Evolutionary conservation across 73 alveolate species (phyloP), one percentile per base, ranked within the genome.

Genomic region (Vitrella brassicaformis): DNA sequence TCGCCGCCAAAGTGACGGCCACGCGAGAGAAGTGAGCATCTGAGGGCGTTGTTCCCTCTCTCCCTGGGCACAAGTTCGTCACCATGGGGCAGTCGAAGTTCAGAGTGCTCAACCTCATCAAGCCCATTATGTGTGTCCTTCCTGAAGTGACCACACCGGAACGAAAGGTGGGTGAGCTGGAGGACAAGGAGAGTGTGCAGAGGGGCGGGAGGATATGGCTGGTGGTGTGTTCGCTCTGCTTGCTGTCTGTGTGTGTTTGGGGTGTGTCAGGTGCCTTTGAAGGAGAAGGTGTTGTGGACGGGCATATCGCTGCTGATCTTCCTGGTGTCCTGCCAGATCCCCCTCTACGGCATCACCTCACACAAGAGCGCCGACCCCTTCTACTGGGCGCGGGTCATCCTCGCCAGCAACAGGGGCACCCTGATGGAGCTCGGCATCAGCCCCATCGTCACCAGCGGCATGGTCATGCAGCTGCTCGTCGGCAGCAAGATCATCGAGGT

Each of bases 391-490:
- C 92, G 99, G 89, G 98, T 94, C 79, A 94, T 96, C 86, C 88
- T 96, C 73, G 99, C 99, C 64, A 93, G 98, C 45, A 96, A 96
- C 89, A 92, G 96, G 86, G 99, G 99, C 74, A 93, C 99, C 7
- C 89, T 96, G 71, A 96, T 96, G 99, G 99, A 96, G 90, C 93
- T 96, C 45, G 99, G 99, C 73, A 96, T 94, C 81, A 87, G 96
- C 29, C 99, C 99, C 25, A 96, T 94, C 86, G 95, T 96, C 76
- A 96, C 99, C 31, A 81, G 98, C 10, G 96, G 98, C 66, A 96
- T 96, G 99, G 93, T 96, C 75, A 93, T 96, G 98, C 97, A 96
- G 88, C 93, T 96, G 73, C 87, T 96, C 30, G 98, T 97, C 8
- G 99, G 99, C 70, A 94, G 98, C 73, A 82, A 85, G 72, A 92